These are phyloP conservation scores for Daldinia concentrica DNA, from an alignment of 495 filamentous ascomycete species.

Conservation along the genomic window DNA sequence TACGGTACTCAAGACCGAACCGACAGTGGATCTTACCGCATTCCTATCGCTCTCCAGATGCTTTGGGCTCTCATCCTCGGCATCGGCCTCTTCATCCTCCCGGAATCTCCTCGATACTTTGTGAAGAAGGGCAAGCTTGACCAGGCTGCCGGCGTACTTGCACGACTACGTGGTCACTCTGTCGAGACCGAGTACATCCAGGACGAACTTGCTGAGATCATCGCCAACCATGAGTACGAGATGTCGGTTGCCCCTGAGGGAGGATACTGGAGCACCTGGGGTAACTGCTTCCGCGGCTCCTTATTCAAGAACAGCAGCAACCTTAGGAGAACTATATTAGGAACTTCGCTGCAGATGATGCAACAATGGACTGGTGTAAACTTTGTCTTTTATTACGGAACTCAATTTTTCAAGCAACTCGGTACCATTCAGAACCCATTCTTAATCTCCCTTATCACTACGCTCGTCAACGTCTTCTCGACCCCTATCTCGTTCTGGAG, in stretches of 20 bases:
- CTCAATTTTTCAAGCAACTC: conserved; percentile 70
- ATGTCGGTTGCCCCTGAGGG: conserved; percentile 67
- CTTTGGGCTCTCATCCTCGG: conserved; percentile 74
- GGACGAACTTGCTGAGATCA: conserved; percentile 80
- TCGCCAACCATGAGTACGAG: conserved; percentile 85
- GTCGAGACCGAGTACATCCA: conserved; percentile 70
- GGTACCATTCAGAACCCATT: conserved; percentile 69
- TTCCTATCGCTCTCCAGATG: conserved; percentile 76
- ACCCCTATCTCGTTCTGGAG: conserved; percentile 72
- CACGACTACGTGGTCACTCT: conserved; percentile 73
- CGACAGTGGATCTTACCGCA: conserved; percentile 74
- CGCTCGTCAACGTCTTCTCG: conserved; percentile 76
- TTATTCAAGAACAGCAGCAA: conserved; percentile 65
- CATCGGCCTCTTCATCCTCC: conserved; percentile 66
- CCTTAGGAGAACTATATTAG: conserved; percentile 78
- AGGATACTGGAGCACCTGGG: conserved; percentile 72
- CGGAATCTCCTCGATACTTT: conserved; percentile 83
- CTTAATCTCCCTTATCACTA: conserved; percentile 76
- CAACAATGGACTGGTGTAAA: conserved; percentile 65
- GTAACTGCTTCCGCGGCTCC: conserved; percentile 70
- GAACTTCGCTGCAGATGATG: conserved; percentile 78
- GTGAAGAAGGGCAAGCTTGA: conserved; percentile 77
- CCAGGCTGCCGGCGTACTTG: conserved; percentile 67
- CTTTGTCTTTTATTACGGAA: conserved; percentile 72
- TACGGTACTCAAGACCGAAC: conserved; percentile 70